Evolutionary conservation across 805 yeast genomes (phyloP).

Genomic region (Peterozyma xylosa): DNA sequence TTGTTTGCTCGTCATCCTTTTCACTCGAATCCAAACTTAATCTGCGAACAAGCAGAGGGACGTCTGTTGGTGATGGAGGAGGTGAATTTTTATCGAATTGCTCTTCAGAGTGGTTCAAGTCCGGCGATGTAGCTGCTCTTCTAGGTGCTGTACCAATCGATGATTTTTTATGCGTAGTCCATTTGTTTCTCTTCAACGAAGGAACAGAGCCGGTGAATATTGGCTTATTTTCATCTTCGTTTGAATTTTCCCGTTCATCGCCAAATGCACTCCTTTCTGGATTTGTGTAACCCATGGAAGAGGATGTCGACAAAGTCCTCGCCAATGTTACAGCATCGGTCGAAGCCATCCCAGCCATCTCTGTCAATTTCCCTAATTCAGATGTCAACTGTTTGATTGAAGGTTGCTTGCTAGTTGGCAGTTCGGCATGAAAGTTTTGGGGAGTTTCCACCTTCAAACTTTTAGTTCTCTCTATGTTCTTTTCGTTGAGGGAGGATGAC

Average conservation of each 20-base stretch:
- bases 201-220: constrained; percentile 9
- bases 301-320: constrained; percentile 62
- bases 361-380: constrained; percentile 69
- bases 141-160: constrained; percentile 10
- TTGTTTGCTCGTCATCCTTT: not conserved
- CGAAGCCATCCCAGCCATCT: constrained; percentile 70
- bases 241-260: constrained; percentile 7
- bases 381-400: constrained; percentile 65
- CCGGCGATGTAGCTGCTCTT: not conserved
- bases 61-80: too few relatives aligned
- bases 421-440: not conserved
- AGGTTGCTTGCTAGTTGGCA: constrained; percentile 30
- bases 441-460: constrained; percentile 6
- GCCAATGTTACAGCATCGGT: constrained; percentile 81
- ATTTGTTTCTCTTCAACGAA: constrained; percentile 33
- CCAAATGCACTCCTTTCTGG: constrained; percentile 37
- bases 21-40: constrained; percentile 8
- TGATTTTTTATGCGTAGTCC: constrained; percentile 39
- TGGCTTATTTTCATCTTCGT: constrained; percentile 12
- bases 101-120: too few relatives aligned
- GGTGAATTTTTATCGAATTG: too few relatives aligned
- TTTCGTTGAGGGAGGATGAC: constrained; percentile 16
- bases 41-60: too few relatives aligned
- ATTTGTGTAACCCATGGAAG: constrained; percentile 49
- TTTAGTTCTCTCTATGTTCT: constrained; percentile 13